These are phyloP conservation scores for Thielaviopsis populi DNA, from an alignment of 2,329 filamentous ascomycete genomes.

Conservation along the genomic window DNA sequence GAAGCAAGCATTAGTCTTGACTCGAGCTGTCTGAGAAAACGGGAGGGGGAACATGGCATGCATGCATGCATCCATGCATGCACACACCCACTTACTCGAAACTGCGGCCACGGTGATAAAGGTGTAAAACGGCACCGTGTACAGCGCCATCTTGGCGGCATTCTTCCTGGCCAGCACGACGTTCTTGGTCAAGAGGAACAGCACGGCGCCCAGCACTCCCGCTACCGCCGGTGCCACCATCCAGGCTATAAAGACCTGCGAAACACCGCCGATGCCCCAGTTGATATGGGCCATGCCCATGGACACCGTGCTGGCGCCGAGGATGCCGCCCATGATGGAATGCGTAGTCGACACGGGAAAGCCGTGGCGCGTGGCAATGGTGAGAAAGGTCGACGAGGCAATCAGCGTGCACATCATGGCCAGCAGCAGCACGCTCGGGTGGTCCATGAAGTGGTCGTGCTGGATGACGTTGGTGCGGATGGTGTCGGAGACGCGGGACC, in stretches of 20 bases:
- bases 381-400: slow-evolving; percentile 37
- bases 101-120: slow-evolving; percentile 26
- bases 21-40: too few relatives aligned
- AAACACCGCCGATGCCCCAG: slow-evolving; percentile 27
- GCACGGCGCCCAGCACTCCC: slow-evolving; percentile 22
- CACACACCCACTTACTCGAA: slow-evolving; percentile 24
- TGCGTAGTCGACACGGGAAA: slow-evolving; percentile 41
- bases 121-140: slow-evolving; percentile 26
- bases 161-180: slow-evolving; percentile 23
- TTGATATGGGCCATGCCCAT: slow-evolving; percentile 26
- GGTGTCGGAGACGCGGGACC: slow-evolving; percentile 28
- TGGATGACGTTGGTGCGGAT: slow-evolving; percentile 34
- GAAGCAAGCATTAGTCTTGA: slow-evolving; percentile 12
- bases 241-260: slow-evolving; percentile 28
- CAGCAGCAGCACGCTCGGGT: slow-evolving; percentile 35
- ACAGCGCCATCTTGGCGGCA: slow-evolving; percentile 20
- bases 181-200: slow-evolving; percentile 26
- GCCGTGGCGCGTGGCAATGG: slow-evolving; percentile 35
- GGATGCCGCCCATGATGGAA: slow-evolving; percentile 32
- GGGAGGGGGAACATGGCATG: too few relatives aligned
- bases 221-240: slow-evolving; percentile 25
- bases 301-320: slow-evolving; percentile 26
- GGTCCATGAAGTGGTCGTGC: slow-evolving; percentile 28
- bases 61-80: too few relatives aligned
- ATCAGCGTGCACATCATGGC: slow-evolving; percentile 41